Percentiles rank a stretch among this genome's conserved stretches.
phyloP scores from a whole-genome alignment of 2,329 filamentous ascomycete species.

The Nigrograna mackinnonii region DNA sequence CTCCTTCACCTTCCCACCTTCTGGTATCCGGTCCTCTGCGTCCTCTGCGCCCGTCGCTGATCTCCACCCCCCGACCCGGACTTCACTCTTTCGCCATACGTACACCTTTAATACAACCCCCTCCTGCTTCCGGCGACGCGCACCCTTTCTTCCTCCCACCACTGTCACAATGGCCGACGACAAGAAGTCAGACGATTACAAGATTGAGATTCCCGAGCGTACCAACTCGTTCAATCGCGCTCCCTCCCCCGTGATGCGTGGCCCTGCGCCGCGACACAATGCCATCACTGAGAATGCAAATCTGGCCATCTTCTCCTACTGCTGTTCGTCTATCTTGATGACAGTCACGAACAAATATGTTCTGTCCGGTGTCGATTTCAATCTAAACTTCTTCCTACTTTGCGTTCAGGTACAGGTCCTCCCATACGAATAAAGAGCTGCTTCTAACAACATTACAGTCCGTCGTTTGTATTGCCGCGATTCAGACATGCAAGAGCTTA shows the following conservation, averaged over 20 bases:
- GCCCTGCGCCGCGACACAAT: conserved; percentile 28
- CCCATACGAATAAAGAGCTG: conserved; percentile 2
- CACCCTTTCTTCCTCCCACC: conserved; percentile 7
- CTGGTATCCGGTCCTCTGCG: background rate
- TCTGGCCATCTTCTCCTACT: conserved; percentile 86
- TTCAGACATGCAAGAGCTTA: conserved; percentile 77
- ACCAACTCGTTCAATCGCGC: conserved; percentile 41
- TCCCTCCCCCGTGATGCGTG: conserved; percentile 54
- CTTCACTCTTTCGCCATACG: conserved; percentile 9
- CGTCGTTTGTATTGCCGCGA: conserved; percentile 83
- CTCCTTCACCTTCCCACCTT: conserved; percentile 4
- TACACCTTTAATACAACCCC: conserved; percentile 8
- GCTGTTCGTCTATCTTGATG: conserved; percentile 96
- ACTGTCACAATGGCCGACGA: conserved; percentile 74
- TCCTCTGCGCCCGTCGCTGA: conserved; percentile 8
- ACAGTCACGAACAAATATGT: conserved; percentile 99
- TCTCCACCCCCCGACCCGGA: too few species aligned
- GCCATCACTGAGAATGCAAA: conserved; percentile 72
- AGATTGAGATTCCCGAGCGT: conserved; percentile 64
- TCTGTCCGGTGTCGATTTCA: conserved; percentile 87
- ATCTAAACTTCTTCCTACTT: conserved; percentile 94
- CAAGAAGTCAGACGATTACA: conserved; percentile 82
- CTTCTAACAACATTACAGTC: conserved; percentile 60
- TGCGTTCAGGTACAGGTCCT: conserved; percentile 77
- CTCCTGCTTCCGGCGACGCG: conserved; percentile 7